Conservation (phyloP, 169 alveolate species). For the Sarcocystis neurona region DNA sequence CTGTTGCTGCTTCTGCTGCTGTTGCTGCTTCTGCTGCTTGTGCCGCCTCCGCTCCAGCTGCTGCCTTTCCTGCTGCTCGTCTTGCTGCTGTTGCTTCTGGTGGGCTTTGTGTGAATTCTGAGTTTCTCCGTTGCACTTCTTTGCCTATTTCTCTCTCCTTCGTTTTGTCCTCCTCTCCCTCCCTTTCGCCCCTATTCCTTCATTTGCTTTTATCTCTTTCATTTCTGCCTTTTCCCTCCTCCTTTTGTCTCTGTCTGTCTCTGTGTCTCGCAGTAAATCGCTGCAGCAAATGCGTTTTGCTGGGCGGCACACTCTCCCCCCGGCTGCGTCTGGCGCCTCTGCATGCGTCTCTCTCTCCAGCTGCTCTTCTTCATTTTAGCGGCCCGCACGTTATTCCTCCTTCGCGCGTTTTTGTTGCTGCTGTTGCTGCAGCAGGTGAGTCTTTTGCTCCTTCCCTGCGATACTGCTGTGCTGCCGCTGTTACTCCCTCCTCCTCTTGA, state of each 20-base stretch:
- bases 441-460: too few relatives aligned
- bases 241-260: background rate
- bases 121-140: background rate
- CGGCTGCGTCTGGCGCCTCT: constrained; percentile 1
- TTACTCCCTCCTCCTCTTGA: background rate
- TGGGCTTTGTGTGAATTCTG: background rate
- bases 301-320: constrained; percentile 24
- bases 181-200: background rate
- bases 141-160: background rate
- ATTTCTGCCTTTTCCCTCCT: background rate
- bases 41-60: too few relatives aligned
- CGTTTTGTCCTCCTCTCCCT: background rate
- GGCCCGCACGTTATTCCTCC: too few relatives aligned
- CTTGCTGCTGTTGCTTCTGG: background rate
- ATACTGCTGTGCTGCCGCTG: too few relatives aligned
- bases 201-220: background rate
- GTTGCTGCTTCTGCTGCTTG: too few relatives aligned
- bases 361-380: background rate
- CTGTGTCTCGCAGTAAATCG: background rate
- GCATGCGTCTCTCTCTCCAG: background rate
- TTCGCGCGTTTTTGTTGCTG: too few relatives aligned
- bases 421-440: too few relatives aligned
- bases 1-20: too few relatives aligned
- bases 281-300: constrained; percentile 2
- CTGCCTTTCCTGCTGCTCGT: too few relatives aligned